phyloP scores from a whole-genome alignment of 441 rosid genomes.

The Macaranga tanarius region DNA sequence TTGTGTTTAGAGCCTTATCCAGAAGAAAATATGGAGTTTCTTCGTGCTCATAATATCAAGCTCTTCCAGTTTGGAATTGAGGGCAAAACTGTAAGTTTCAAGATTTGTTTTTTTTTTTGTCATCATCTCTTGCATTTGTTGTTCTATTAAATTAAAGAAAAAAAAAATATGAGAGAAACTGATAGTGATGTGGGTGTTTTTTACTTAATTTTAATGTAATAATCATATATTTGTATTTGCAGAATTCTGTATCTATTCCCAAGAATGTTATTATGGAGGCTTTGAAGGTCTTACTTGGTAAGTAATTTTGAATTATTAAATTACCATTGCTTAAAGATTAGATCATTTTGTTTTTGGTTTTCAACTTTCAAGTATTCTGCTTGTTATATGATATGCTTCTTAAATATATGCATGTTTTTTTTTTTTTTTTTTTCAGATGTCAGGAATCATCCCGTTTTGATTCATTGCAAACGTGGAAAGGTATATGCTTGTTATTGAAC shows the following conservation, averaged over 20 bases:
- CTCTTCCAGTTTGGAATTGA: constrained; percentile 82
- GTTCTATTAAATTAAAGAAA: too few species aligned
- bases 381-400: neutral
- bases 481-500: constrained; percentile 30
- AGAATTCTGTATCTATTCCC: constrained; percentile 63
- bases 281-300: constrained; percentile 78
- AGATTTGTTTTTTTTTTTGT: too few species aligned
- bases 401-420: neutral
- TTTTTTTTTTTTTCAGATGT: constrained; percentile 56
- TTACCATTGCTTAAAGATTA: too few species aligned
- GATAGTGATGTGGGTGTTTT: neutral
- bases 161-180: too few species aligned
- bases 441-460: constrained; percentile 84
- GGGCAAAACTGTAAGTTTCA: constrained; percentile 63
- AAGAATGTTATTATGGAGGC: constrained; percentile 59
- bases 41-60: constrained; percentile 50
- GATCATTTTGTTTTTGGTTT: too few species aligned
- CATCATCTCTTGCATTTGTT: too few species aligned
- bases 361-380: neutral
- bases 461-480: constrained; percentile 95
- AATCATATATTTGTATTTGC: constrained; percentile 18
- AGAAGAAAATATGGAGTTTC: constrained; percentile 64
- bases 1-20: constrained; percentile 89
- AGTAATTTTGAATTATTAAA: too few species aligned
- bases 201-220: neutral